Conservation (phyloP, 78 protist genomes). For the Speleostelium caveatum region DNA sequence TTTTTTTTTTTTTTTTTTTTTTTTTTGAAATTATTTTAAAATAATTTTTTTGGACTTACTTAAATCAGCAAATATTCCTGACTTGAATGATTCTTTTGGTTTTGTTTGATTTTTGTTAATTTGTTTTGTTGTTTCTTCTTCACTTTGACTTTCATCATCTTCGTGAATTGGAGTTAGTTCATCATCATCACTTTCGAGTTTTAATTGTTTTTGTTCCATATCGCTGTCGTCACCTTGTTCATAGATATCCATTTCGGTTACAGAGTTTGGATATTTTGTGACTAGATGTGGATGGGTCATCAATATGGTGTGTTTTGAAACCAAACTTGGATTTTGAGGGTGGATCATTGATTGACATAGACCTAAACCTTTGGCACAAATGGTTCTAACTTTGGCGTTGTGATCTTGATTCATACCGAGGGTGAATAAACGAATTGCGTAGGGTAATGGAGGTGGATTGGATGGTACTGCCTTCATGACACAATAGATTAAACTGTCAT, state of each 20-base stretch:
- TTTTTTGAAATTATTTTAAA: too few species aligned
- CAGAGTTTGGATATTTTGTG: background rate
- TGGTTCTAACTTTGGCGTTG: conserved; percentile 13
- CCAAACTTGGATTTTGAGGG: conserved; percentile 57
- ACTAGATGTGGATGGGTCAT: background rate
- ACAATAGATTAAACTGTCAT: conserved; percentile 27
- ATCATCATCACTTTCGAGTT: conserved; percentile 1
- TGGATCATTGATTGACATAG: conserved; percentile 61
- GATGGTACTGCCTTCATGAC: conserved; percentile 21
- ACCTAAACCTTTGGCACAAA: conserved; percentile 27
- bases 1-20: background rate
- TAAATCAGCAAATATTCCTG: too few species aligned
- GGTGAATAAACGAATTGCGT: conserved; percentile 38
- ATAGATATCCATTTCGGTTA: background rate
- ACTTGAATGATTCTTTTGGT: too few species aligned
- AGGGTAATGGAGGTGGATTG: conserved; percentile 54
- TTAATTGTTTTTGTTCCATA: background rate
- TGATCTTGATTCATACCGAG: conserved; percentile 31
- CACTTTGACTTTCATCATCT: background rate
- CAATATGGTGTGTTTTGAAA: background rate
- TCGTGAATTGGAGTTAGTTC: background rate
- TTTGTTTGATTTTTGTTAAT: too few species aligned
- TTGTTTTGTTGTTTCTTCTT: too few species aligned
- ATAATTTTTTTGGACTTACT: too few species aligned
- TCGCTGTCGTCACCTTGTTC: background rate